phyloP scores from a whole-genome alignment of 345 rosid species.

The Acer yangbiense region DNA sequence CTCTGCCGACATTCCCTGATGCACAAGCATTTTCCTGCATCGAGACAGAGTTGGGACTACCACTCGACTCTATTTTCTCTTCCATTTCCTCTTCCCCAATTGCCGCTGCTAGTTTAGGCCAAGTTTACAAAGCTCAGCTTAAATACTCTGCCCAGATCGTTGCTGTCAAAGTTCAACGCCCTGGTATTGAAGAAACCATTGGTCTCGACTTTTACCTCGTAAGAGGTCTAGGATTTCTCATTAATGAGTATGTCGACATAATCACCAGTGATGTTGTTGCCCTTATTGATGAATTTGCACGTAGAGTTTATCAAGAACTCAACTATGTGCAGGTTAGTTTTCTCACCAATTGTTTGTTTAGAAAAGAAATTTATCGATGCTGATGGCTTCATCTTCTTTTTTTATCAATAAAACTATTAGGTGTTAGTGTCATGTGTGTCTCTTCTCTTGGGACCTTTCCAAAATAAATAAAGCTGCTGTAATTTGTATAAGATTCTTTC shows the following conservation, averaged over 20 bases:
- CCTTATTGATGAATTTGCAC: conserved; percentile 87
- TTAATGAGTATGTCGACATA: conserved; percentile 76
- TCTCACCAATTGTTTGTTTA: conserved; percentile 17
- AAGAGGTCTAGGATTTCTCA: conserved; percentile 72
- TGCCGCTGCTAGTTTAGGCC: conserved; percentile 97
- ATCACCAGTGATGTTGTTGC: conserved; percentile 83
- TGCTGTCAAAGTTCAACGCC: conserved; percentile 97
- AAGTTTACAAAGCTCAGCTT: conserved; percentile 93
- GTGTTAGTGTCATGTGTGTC: not conserved
- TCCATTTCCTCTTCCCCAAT: conserved; percentile 79
- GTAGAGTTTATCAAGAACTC: conserved; percentile 92
- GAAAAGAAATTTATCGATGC: not conserved
- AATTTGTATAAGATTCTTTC: conserved; percentile 29
- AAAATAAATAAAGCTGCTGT: not conserved
- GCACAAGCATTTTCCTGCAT: conserved; percentile 87
- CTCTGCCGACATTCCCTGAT: conserved; percentile 96
- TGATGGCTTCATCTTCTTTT: conserved; percentile 10
- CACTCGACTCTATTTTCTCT: conserved; percentile 73
- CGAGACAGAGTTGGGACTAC: conserved; percentile 75
- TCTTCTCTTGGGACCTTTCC: not conserved
- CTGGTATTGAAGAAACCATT: conserved; percentile 84
- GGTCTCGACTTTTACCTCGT: conserved; percentile 90
- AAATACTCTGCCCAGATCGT: conserved; percentile 73
- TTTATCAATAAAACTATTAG: not conserved
- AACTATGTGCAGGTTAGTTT: conserved; percentile 86